These are phyloP conservation scores for Rubia yunnanensis DNA, from an alignment of 257 asterid species.

Conservation along the genomic window DNA sequence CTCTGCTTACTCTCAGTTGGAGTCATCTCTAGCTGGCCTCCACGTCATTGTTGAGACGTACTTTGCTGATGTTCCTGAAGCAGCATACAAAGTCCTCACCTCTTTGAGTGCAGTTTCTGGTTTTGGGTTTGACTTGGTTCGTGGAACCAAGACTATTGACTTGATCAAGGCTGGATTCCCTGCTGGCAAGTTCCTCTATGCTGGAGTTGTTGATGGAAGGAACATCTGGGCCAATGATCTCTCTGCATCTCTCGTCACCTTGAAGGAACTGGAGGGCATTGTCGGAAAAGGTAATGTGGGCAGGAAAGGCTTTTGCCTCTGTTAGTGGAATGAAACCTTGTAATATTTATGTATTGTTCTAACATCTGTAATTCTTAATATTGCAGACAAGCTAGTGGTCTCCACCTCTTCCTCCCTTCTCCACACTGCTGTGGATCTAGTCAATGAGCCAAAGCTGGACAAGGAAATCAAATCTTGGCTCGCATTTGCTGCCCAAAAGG, in stretches of 20 bases:
- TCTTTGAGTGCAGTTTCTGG: conserved; percentile 64
- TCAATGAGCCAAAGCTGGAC: conserved; percentile 83
- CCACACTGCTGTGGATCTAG: conserved; percentile 93
- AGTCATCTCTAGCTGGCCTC: conserved; percentile 64
- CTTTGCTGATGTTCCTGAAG: conserved; percentile 78
- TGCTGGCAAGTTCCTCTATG: conserved; percentile 81
- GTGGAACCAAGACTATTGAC: conserved; percentile 74
- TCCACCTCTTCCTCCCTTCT: conserved; percentile 87
- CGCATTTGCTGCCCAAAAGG: conserved; percentile 95
- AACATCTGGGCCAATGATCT: conserved; percentile 98
- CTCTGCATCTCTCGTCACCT: conserved; percentile 48
- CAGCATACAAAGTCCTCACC: conserved; percentile 68
- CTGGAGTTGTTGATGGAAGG: conserved; percentile 98
- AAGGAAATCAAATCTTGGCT: conserved; percentile 89
- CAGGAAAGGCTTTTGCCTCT: background rate
- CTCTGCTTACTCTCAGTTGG: conserved; percentile 67
- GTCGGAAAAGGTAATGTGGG: conserved; percentile 73
- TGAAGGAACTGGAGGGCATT: conserved; percentile 61
- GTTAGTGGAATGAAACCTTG: conserved; percentile 5
- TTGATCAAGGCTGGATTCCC: conserved; percentile 79
- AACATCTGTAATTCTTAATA: background rate
- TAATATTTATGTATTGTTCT: background rate
- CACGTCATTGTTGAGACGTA: conserved; percentile 67
- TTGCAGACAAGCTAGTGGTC: conserved; percentile 85
- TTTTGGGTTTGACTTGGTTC: conserved; percentile 83